phyloP scores from a whole-genome alignment of 1,284 basidiomycete species.

The Fistulina hepatica region DNA sequence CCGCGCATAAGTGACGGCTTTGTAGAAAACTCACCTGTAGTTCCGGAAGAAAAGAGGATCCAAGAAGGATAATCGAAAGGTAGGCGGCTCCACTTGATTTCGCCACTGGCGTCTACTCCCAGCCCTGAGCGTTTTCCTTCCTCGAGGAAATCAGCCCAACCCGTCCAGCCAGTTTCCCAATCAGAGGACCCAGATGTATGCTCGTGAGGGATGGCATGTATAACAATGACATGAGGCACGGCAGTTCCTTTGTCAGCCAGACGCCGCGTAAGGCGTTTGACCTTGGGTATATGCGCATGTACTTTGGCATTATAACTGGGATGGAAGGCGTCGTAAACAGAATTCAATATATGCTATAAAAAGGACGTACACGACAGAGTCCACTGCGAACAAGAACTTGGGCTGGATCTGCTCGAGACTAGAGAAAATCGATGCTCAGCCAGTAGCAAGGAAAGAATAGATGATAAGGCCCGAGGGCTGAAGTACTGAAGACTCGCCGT shows the following conservation, averaged over 20 bases:
- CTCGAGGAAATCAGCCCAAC: conserved; percentile 48
- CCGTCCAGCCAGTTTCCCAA: conserved; percentile 38
- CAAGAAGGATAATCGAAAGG: conserved; percentile 78
- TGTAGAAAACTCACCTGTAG: conserved; percentile 47
- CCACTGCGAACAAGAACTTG: conserved; percentile 61
- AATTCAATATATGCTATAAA: no score
- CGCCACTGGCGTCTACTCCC: conserved; percentile 38
- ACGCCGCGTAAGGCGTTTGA: conserved; percentile 43
- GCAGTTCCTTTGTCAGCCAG: conserved; percentile 29
- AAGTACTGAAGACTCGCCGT: conserved; percentile 36
- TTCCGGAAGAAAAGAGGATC: conserved; percentile 83
- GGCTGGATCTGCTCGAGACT: conserved; percentile 71
- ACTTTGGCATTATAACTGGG: conserved; percentile 63
- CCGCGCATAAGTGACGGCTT: conserved; percentile 1
- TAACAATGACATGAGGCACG: conserved; percentile 48
- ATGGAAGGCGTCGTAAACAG: conserved; percentile 1
- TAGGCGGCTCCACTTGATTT: conserved; percentile 48
- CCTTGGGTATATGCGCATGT: conserved; percentile 59
- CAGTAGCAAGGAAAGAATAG: conserved; percentile 12
- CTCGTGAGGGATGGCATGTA: conserved; percentile 32
- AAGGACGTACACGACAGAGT: conserved; percentile 61
- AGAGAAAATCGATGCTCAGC: conserved; percentile 7
- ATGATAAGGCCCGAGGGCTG: no score
- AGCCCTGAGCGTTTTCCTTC: conserved; percentile 33
- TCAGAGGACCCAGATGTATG: conserved; percentile 18